A percentile compares a stretch with the other conserved stretches of the same genome.
Evolutionary conservation across 805 yeast genomes (phyloP).

Genomic region (Candida peoriensis): DNA sequence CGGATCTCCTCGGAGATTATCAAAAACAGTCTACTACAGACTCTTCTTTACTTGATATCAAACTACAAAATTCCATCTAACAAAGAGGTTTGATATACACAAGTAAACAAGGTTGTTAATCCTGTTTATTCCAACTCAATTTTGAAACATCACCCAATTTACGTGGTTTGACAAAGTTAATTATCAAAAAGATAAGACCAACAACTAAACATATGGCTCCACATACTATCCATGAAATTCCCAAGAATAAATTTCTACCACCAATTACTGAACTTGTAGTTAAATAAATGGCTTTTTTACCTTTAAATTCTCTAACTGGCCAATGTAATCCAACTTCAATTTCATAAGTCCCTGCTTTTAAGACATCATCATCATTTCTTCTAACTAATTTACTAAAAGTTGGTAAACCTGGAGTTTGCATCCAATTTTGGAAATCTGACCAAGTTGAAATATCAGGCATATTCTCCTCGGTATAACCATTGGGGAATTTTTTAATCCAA

Average conservation of each 20-base stretch:
- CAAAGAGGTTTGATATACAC: too few species aligned
- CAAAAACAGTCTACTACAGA: too few species aligned
- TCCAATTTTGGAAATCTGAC: conserved; percentile 80
- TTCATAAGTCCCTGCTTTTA: conserved; percentile 58
- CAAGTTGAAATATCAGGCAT: conserved; percentile 63
- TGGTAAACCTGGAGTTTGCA: conserved; percentile 76
- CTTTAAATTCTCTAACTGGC: conserved; percentile 68
- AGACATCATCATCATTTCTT: conserved; percentile 52
- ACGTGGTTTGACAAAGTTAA: conserved; percentile 62
- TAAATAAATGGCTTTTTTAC: conserved; percentile 60
- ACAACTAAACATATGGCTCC: conserved; percentile 65
- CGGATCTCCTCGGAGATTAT: too few species aligned
- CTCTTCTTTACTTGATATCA: too few species aligned
- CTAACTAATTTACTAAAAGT: conserved; percentile 60
- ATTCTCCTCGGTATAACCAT: conserved; percentile 68
- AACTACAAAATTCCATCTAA: too few species aligned
- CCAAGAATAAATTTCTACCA: conserved; percentile 70
- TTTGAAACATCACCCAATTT: conserved; percentile 66
- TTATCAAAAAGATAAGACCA: conserved; percentile 45
- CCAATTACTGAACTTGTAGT: conserved; percentile 72
- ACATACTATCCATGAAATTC: conserved; percentile 68
- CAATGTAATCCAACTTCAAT: conserved; percentile 67
- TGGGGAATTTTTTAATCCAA: conserved; percentile 65
- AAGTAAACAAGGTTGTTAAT: background rate
- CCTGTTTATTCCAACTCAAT: conserved; percentile 65